Evolutionary conservation across 768 basidiomycete genomes (phyloP).

Genomic region (Boletus patriciae): DNA sequence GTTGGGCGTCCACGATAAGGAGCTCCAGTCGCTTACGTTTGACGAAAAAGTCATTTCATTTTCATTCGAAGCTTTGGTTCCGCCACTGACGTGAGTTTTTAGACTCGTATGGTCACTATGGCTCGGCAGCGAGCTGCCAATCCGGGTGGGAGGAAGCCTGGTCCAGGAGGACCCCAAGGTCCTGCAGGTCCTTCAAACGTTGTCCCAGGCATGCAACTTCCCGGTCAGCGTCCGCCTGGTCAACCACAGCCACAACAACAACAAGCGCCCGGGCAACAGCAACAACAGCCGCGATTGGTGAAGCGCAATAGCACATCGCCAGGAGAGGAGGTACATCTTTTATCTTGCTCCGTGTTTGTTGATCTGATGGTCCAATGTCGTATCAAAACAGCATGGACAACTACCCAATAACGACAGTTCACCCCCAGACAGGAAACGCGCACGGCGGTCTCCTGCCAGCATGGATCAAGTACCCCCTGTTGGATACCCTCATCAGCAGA

Average conservation of each 20-base stretch:
- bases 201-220: conserved; percentile 37
- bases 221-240: conserved; percentile 41
- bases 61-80: not conserved
- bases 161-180: conserved; percentile 28
- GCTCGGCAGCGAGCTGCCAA: conserved; percentile 28
- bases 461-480: conserved; percentile 43
- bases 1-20: conserved; percentile 47
- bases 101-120: conserved; percentile 39
- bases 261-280: conserved; percentile 29
- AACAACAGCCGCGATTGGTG: conserved; percentile 25
- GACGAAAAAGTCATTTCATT: conserved; percentile 57
- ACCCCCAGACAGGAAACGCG: conserved; percentile 56
- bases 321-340: conserved; percentile 51
- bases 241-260: conserved; percentile 29
- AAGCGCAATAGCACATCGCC: conserved; percentile 66
- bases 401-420: conserved; percentile 52
- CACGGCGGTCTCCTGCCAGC: conserved; percentile 47
- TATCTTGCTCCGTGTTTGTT: not conserved
- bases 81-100: conserved; percentile 14
- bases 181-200: conserved; percentile 29
- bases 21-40: conserved; percentile 40
- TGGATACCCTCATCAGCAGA: conserved; percentile 38
- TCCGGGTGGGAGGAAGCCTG: conserved; percentile 26
- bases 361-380: conserved; percentile 2
- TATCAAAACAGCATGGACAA: conserved; percentile 42